A percentile compares a stretch with the other conserved stretches of the same genome.
These are phyloP conservation scores for Ogataea nakhonphanomensis DNA, from an alignment of 805 yeast genomes.

Conservation along the genomic window DNA sequence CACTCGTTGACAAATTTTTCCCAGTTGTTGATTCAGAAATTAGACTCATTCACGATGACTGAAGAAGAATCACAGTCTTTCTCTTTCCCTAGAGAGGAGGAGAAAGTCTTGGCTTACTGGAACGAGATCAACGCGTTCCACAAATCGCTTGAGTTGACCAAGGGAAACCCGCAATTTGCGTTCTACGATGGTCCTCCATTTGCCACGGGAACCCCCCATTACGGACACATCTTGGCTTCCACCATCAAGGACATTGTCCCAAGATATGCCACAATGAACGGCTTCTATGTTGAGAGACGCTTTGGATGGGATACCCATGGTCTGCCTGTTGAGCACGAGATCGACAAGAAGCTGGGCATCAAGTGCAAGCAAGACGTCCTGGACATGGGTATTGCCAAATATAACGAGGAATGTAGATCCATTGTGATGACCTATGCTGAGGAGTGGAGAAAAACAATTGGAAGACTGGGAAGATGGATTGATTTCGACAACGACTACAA, in stretches of 20 bases:
- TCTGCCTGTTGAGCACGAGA: conserved; percentile 96
- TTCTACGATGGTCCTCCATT: conserved; percentile 99
- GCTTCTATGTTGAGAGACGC: conserved; percentile 92
- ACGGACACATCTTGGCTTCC: conserved; percentile 95
- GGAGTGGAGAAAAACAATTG: conserved; percentile 92
- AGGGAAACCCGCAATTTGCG: conserved; percentile 83
- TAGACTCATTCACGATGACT: conserved; percentile 17
- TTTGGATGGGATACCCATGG: conserved; percentile 99
- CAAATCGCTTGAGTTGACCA: conserved; percentile 73
- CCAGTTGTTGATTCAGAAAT: conserved; percentile 2
- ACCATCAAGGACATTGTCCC: conserved; percentile 97
- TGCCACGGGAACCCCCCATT: conserved; percentile 99
- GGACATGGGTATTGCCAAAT: conserved; percentile 89
- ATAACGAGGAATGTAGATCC: conserved; percentile 90
- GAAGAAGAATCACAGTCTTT: conserved; percentile 38
- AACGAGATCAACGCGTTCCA: conserved; percentile 92
- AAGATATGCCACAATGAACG: conserved; percentile 96
- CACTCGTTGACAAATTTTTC: conserved; percentile 10
- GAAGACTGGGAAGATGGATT: conserved; percentile 97
- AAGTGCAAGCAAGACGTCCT: conserved; percentile 92
- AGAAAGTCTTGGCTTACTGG: conserved; percentile 77
- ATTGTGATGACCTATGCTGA: conserved; percentile 96
- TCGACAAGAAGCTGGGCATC: conserved; percentile 94
- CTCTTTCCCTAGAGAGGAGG: conserved; percentile 89
- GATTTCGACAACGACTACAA: conserved; percentile 98